Evolutionary conservation across 148 eudicot species (phyloP).

Genomic region (Vaccinium macrocarpon): DNA sequence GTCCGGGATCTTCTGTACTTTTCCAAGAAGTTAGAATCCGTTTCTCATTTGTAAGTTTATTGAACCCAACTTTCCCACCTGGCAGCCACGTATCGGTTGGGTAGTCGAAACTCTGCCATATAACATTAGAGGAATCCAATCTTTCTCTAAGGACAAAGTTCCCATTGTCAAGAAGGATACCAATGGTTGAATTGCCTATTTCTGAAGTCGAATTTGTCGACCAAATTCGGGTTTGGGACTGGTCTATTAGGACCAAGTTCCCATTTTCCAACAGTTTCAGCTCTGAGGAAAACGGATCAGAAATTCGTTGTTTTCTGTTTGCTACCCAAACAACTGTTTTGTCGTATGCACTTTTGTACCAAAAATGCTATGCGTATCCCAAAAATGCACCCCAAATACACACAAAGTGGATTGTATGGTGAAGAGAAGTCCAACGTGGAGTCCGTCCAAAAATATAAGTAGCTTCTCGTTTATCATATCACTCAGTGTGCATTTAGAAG

Average conservation of each 20-base stretch:
- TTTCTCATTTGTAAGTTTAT: not conserved
- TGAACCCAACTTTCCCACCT: constrained; percentile 6
- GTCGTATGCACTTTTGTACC: not conserved
- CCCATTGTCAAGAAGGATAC: constrained; percentile 8
- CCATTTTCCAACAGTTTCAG: constrained; percentile 4
- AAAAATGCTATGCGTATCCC: too few relatives aligned
- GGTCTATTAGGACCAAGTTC: not conserved
- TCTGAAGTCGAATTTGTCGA: not conserved
- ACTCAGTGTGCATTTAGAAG: too few relatives aligned
- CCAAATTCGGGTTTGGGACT: constrained; percentile 10
- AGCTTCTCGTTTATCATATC: too few relatives aligned
- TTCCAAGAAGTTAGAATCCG: not conserved
- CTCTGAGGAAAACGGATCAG: not conserved
- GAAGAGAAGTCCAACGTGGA: too few relatives aligned
- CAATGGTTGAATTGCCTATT: not conserved
- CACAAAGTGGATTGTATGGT: too few relatives aligned
- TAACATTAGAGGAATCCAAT: not conserved
- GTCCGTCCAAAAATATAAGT: too few relatives aligned
- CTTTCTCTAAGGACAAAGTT: not conserved
- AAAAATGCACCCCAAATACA: too few relatives aligned
- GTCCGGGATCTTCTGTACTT: not conserved
- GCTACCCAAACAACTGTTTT: constrained; percentile 1
- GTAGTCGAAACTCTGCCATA: not conserved
- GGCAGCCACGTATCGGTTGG: constrained; percentile 6
- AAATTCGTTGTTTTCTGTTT: not conserved